Conservation (phyloP, 768 basidiomycete species). For the Naematelia encephala region DNA sequence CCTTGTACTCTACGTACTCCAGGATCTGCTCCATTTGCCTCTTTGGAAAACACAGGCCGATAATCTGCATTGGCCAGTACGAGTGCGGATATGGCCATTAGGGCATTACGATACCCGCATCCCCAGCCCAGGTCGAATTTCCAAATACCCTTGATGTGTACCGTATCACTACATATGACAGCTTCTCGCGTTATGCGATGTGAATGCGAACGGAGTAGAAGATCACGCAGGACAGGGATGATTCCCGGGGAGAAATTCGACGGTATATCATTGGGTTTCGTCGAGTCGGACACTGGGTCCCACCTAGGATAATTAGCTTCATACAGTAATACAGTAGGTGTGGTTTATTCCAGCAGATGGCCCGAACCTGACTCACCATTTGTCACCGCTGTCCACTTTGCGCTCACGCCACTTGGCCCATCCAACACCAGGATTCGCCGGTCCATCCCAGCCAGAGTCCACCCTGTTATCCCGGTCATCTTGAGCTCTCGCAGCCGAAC, state of each 20-base stretch:
- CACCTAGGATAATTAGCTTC: constrained; percentile 29
- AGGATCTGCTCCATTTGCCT: constrained; percentile 55
- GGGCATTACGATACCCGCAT: constrained; percentile 53
- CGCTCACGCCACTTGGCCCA: constrained; percentile 30
- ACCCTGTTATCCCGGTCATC: constrained; percentile 2
- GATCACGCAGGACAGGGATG: constrained; percentile 26
- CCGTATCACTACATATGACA: constrained; percentile 32
- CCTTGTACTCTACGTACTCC: constrained; percentile 69
- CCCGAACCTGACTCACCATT: constrained; percentile 26
- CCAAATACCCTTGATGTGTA: constrained; percentile 39
- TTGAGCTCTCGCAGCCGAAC: neutral
- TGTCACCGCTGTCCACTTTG: constrained; percentile 34
- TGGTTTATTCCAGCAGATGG: neutral
- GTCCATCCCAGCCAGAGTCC: constrained; percentile 33
- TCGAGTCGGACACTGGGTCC: constrained; percentile 27
- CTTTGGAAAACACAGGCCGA: constrained; percentile 23
- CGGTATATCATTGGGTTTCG: constrained; percentile 19
- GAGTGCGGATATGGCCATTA: constrained; percentile 42
- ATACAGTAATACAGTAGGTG: neutral
- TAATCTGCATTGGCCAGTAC: constrained; percentile 21
- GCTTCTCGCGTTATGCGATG: constrained; percentile 34
- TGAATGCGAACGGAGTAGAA: constrained; percentile 15
- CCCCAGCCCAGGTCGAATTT: constrained; percentile 46
- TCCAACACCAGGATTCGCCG: constrained; percentile 32
- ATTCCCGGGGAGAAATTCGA: constrained; percentile 43